Percentiles rank a stretch among this genome's conserved stretches.
Conservation (phyloP, 768 basidiomycete genomes). For the Mycena leptocephala region DNA sequence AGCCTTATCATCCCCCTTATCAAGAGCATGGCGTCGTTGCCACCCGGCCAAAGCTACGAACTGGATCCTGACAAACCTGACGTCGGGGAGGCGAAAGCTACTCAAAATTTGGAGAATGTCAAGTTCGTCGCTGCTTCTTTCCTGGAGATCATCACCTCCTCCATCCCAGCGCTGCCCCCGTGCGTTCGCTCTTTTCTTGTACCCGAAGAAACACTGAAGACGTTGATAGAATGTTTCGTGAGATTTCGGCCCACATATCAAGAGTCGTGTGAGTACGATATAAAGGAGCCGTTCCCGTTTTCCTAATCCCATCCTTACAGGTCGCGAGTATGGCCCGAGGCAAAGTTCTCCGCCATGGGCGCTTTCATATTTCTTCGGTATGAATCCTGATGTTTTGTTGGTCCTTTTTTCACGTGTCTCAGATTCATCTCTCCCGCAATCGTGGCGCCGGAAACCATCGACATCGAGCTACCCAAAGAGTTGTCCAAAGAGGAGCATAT, state of each 20-base stretch:
- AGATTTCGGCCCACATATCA: constrained; percentile 88
- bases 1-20: constrained; percentile 85
- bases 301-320: constrained; percentile 45
- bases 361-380: constrained; percentile 94
- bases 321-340: constrained; percentile 80
- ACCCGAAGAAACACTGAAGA: constrained; percentile 22
- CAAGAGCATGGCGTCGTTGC: constrained; percentile 80
- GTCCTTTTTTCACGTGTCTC: constrained; percentile 7
- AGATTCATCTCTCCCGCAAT: constrained; percentile 95
- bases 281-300: neutral
- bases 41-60: constrained; percentile 83
- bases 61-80: constrained; percentile 75
- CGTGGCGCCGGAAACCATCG: constrained; percentile 87
- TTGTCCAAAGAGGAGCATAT: constrained; percentile 50
- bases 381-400: neutral
- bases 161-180: constrained; percentile 79
- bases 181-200: constrained; percentile 55
- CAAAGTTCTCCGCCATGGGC: constrained; percentile 87
- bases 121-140: constrained; percentile 84
- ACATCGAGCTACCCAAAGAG: constrained; percentile 85
- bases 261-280: constrained; percentile 75
- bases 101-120: constrained; percentile 80
- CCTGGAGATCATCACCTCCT: constrained; percentile 81
- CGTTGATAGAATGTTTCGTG: constrained; percentile 81
- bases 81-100: constrained; percentile 70